Base-by-base conservation (phyloP, 306 rosid species). In the Astragalus glycyphyllos region DNA sequence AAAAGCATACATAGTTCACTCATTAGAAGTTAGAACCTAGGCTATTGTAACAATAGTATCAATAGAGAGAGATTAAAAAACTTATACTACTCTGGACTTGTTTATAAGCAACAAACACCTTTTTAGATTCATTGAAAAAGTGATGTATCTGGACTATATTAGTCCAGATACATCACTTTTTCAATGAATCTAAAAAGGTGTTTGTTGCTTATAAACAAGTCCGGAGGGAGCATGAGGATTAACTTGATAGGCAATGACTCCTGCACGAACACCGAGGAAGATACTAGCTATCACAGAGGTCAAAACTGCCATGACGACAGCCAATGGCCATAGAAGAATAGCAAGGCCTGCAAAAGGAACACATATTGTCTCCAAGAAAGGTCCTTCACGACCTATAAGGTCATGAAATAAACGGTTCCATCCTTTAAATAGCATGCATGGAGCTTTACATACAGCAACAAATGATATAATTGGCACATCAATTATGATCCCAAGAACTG, bases 301-400 rank as follows among this genome's bases (percentile, higher is more conserved):
- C 62, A 95, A 8, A 63, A 89, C 81, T n/a, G 96, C 86, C 50
- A 88, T 92, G n/a, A 45, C 77, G 60, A 95, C 99, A 53, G 96
- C 99, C 77, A 95, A 63, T 55, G 99, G 99, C 99, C 97, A 95
- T 66, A 95, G 74, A 58, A 95, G 71, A 49, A 95, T 87, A 32
- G 86, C 97, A 77, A 95, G 92, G 61, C 99, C 99, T 0, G 99
- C 99, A 72, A 95, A 85, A 26, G 99, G 99, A 40, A 95, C 95
- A 29, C 99, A 95, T 71, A 95, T 91, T 54, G 97, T 95, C 77
- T 95, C 99, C 83, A 91, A 85, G 94, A 95, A 95, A 57, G 97
- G 99, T n/a, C 99, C 99, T 87, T 95, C 99, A 3, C 99, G 97
- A 49, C 99, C 99, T 6, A 91, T 77, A 48, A 95, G 99, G 66